These are phyloP conservation scores for Gyrodon lividus DNA, from an alignment of 768 basidiomycete species.

Conservation along the genomic window DNA sequence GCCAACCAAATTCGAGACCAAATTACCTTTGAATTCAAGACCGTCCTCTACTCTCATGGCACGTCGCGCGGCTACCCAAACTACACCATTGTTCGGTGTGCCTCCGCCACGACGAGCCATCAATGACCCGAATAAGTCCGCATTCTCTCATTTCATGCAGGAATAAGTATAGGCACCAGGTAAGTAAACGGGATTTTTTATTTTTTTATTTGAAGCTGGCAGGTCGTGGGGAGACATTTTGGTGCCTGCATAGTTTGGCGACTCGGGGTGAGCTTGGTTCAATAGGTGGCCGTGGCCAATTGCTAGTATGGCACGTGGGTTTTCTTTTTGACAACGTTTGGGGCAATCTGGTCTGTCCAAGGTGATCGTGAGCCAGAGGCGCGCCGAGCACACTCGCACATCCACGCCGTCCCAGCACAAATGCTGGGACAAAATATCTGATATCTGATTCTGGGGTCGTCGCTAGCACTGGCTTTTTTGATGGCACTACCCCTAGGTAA, in stretches of 20 bases:
- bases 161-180: slow-evolving; percentile 72
- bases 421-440: too few relatives aligned
- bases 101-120: slow-evolving; percentile 42
- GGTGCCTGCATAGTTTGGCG: slow-evolving; percentile 51
- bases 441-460: too few relatives aligned
- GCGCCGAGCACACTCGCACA: too few relatives aligned
- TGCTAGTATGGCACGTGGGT: slow-evolving; percentile 3
- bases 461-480: too few relatives aligned
- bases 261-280: not conserved
- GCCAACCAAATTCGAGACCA: not conserved
- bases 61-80: slow-evolving; percentile 61
- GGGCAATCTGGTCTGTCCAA: too few relatives aligned
- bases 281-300: not conserved
- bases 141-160: slow-evolving; percentile 52
- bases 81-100: slow-evolving; percentile 49
- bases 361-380: too few relatives aligned
- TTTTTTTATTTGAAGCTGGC: slow-evolving; percentile 65
- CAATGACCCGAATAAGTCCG: slow-evolving; percentile 60
- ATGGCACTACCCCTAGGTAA: not conserved
- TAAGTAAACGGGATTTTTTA: slow-evolving; percentile 70
- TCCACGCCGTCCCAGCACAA: too few relatives aligned
- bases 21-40: not conserved
- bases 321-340: not conserved
- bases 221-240: slow-evolving; percentile 79
- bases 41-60: slow-evolving; percentile 48